These are phyloP conservation scores for Draba incana DNA, from an alignment of 345 rosid genomes.

Conservation along the genomic window DNA sequence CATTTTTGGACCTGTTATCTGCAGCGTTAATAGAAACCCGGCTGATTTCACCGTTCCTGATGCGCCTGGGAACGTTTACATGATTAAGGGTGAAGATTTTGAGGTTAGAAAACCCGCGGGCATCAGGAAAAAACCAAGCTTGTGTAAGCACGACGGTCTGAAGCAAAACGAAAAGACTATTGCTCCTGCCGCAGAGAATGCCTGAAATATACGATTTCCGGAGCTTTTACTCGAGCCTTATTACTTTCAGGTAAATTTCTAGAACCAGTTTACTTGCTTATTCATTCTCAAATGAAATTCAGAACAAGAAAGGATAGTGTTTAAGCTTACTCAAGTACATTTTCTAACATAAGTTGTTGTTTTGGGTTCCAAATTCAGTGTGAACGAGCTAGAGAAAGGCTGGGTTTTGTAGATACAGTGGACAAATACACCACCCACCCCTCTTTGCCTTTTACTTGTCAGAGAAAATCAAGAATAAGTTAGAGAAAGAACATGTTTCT, in stretches of 20 bases:
- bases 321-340: not conserved
- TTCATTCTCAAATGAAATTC: not conserved
- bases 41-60: slow-evolving; percentile 73
- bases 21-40: slow-evolving; percentile 75
- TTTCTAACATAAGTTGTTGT: not conserved
- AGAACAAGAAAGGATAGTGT: not conserved
- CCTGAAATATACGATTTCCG: not conserved
- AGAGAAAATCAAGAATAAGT: slow-evolving; percentile 5
- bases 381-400: not conserved
- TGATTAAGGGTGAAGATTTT: slow-evolving; percentile 67
- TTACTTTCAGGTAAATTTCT: not conserved
- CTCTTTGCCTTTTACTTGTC: not conserved
- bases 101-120: slow-evolving; percentile 34
- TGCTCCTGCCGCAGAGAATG: slow-evolving; percentile 7
- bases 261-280: slow-evolving; percentile 1
- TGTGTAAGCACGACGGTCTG: slow-evolving; percentile 22
- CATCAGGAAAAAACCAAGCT: slow-evolving; percentile 18
- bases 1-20: slow-evolving; percentile 46
- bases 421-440: not conserved
- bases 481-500: not conserved
- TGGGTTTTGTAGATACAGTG: slow-evolving; percentile 10
- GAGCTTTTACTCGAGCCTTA: not conserved
- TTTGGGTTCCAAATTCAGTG: not conserved
- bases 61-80: slow-evolving; percentile 56
- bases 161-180: slow-evolving; percentile 9